phyloP scores from a whole-genome alignment of 129 eudicot species.

The Helianthus annuus region HanXRQr2.0-SUNRISE NC_035445.2:120620289-120620788 shows the following conservation, averaged over 20 bases:
- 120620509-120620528: no score
- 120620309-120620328: no score
- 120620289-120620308: no score
- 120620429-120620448: no score
- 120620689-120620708: conserved; percentile 86
- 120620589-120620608: conserved; percentile 96
- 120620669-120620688: conserved; percentile 85
- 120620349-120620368: no score
- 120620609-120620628: conserved; percentile 95
- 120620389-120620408: no score
- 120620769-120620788: conserved; percentile 91
- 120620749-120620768: conserved; percentile 90
- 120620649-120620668: conserved; percentile 91
- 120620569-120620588: conserved; percentile 78
- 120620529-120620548: not conserved
- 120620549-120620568: conserved; percentile 74
- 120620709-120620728: conserved; percentile 96
- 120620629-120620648: conserved; percentile 96
- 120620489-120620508: no score
- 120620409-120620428: no score
- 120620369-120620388: no score
- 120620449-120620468: no score
- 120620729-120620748: conserved; percentile 93
- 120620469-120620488: no score
- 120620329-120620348: no score